Evolutionary conservation across 2,329 filamentous ascomycete genomes (phyloP), one percentile per base, ranked within the genome.

Genomic region (Neospermospora avenae): DNA sequence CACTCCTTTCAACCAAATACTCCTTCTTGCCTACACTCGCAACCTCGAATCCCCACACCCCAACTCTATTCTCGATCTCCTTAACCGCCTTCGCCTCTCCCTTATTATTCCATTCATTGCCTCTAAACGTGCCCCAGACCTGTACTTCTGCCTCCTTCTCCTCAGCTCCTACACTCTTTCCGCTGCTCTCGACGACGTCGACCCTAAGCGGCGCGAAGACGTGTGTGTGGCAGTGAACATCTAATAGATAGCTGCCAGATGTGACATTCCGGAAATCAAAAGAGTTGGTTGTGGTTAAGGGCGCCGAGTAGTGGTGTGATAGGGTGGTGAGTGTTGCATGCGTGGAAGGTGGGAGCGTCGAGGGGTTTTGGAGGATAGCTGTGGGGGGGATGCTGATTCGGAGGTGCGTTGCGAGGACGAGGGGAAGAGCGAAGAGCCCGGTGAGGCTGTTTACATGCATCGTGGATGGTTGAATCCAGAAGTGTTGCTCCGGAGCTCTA

Each of bases 31-130:
- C 86, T 44, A 88, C 59, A 1, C 84, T 74, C 7, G 74, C 76
- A 48, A 79, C 80, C 3, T 70, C 73, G 61, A 69, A 69, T 7
- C 16, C 66, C 61, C 70, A 64, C 8, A 65, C 31, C 3, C 48
- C 58, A 59, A 48, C 80, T 73, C 54, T 75, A 72, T 14, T 70
- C 70, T 59, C 62, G 2, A 55, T 64, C 56, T 71, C 72, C 1
- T 49, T 68, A 18, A 51, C 48, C 24, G 35, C 48, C 31, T 16
- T 51, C 11, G 35, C 48, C 10, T 89, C 88, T 16, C 93, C 93
- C 71, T 86, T 89, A 73, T 96, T 96, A 18, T 81, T 85, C 92
- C 93, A 97, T 68, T 95, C 90, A 69, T 96, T 93, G 0, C 91
- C 92, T 51, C 91, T 81, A 73, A 87, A 96, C 25, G 91, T 96